Conservation (phyloP, 768 basidiomycete species). For the Collybia mongolica region DNA sequence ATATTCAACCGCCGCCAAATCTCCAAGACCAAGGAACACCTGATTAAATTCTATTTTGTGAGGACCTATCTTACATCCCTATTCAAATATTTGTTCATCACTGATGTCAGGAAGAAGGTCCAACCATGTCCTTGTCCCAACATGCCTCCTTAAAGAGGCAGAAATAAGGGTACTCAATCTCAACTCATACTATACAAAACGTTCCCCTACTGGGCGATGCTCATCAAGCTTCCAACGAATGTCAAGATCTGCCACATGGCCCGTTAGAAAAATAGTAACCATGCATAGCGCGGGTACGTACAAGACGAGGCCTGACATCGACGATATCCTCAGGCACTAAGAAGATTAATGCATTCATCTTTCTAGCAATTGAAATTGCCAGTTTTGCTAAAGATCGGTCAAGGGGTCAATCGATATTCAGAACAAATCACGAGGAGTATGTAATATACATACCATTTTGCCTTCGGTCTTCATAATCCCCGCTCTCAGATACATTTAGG, state of each 20-base stretch:
- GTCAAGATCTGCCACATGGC: slow-evolving; percentile 73
- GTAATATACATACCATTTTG: slow-evolving; percentile 73
- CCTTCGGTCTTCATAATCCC: slow-evolving; percentile 83
- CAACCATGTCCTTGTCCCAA: too few species aligned
- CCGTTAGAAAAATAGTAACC: not conserved
- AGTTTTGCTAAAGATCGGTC: slow-evolving; percentile 69
- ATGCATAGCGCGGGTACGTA: slow-evolving; percentile 35
- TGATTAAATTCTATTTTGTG: not conserved
- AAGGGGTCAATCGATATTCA: slow-evolving; percentile 4
- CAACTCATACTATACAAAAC: not conserved
- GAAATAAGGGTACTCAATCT: not conserved
- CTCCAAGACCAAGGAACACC: too few species aligned
- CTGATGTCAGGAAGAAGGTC: not conserved
- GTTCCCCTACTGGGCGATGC: slow-evolving; percentile 42
- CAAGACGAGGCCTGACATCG: slow-evolving; percentile 87
- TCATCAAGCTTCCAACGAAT: slow-evolving; percentile 94
- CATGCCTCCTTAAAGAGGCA: too few species aligned
- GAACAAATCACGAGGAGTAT: not conserved
- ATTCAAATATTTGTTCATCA: not conserved
- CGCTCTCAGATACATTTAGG: slow-evolving; percentile 52
- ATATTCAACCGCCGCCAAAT: too few species aligned
- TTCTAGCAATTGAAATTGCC: slow-evolving; percentile 97
- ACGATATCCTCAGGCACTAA: slow-evolving; percentile 97
- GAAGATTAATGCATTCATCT: slow-evolving; percentile 96
- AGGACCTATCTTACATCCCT: slow-evolving; percentile 6